phyloP scores from a whole-genome alignment of 352 stramenopile genomes.

The Saprolegnia parasitica region DNA sequence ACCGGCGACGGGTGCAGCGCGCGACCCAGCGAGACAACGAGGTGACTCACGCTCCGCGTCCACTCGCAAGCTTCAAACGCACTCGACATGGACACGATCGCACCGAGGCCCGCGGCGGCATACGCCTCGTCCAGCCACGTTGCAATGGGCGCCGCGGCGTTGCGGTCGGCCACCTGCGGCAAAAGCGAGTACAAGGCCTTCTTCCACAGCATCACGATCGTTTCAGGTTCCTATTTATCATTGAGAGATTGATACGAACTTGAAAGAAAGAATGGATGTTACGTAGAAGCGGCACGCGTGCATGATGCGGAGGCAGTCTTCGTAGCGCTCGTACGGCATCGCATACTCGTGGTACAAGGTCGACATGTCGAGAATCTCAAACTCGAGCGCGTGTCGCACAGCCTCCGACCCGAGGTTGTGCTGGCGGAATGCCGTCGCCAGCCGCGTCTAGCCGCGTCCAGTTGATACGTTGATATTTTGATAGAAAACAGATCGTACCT shows the following conservation, averaged over 20 bases:
- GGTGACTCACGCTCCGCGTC: slow-evolving; percentile 1
- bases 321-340: slow-evolving; percentile 20
- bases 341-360: slow-evolving; percentile 28
- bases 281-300: slow-evolving; percentile 22
- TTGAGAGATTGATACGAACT: neutral
- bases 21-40: slow-evolving; percentile 15
- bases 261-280: neutral
- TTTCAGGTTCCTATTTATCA: slow-evolving; percentile 13
- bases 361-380: slow-evolving; percentile 26
- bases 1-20: slow-evolving; percentile 12
- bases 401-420: slow-evolving; percentile 10
- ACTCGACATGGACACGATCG: neutral
- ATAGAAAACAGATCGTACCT: neutral
- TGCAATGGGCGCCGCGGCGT: neutral
- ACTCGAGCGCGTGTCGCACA: neutral
- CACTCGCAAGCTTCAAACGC: slow-evolving; percentile 24
- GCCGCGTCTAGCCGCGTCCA: slow-evolving; percentile 10
- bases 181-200: slow-evolving; percentile 5
- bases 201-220: slow-evolving; percentile 24
- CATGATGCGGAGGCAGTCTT: slow-evolving; percentile 26
- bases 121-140: slow-evolving; percentile 11
- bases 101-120: neutral
- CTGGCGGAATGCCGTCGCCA: slow-evolving; percentile 1
- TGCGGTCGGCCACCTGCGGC: neutral
- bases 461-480: neutral